Base-by-base conservation (phyloP, 2,329 filamentous ascomycete genomes). In the Seiridium cupressi region DNA sequence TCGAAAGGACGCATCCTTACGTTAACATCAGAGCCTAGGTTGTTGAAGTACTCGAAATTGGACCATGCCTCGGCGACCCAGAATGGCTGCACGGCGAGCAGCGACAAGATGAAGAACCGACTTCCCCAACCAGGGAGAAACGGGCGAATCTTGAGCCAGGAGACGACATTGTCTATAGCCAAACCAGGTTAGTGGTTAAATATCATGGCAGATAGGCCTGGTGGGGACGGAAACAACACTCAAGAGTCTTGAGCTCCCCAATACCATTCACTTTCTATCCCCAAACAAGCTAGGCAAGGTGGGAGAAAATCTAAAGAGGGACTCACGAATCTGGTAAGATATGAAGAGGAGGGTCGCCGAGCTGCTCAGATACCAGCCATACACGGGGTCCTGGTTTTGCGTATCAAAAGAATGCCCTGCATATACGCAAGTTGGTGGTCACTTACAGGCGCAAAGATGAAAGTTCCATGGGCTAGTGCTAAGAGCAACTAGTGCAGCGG, bases 61-160 rank as follows among this genome's bases (percentile, higher is more conserved):
- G 85, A 84, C 60, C 85, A 85, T 10, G 89, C 87, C 69, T 89
- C 87, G 1, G 88, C 69, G 3, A 88, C 69, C 85, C 87, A 89
- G 65, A 88, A 89, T 0, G 85, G 84, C 63, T 87, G 84, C 9
- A 78, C 84, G 1, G 87, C 73, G 9, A 84, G 73, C 47, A 89
- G 78, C 0, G 83, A 87, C 48, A 76, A 74, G 55, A 89, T 85
- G 67, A 88, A 89, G 59, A 87, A 70, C 8, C 75, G 67, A 51
- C 80, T 85, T 36, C 79, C 78, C 6, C 75, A 72, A 36, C 72
- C 76, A 3, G 77, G 76, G 6, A 88, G 74, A 65, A 88, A 88
- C 0, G 86, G 86, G 57, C 80, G 81, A 63, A 84, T 86, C 72
- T 89, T 89, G 72, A 89, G 81, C 87, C 86, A 89, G 0, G 86